Evolutionary conservation across 805 yeast genomes (phyloP), one percentile per base, ranked within the genome.

Genomic region (Saccharomyces eubayanus): DNA sequence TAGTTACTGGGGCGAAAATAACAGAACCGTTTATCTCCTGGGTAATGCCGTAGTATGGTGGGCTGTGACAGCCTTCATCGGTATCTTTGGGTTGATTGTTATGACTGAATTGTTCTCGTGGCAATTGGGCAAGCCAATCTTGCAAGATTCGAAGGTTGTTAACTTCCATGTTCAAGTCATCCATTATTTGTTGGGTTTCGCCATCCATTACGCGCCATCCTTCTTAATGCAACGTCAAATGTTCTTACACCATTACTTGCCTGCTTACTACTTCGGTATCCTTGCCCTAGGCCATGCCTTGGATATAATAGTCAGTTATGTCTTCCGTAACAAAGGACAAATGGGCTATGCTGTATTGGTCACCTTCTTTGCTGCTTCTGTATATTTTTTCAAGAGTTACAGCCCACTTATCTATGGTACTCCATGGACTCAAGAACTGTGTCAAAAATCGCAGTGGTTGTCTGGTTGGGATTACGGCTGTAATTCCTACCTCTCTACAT

Each of bases 201-300:
- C 68, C 9, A 57, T 85, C 41, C 96, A 89, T 69, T 85, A 80
- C 66, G 66, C 77, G 52, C 95, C 96, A 60, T 87, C 88, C 51
- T 84, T 80, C 72, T 74, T 91, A 55, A 91, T 91, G 98, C 90
- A 84, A 27, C 83, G 98, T 73, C 97, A 91, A 73, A 72, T 91
- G 72, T 91, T 92, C 75, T 75, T 91, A 67, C 98, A 91, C 71
- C 98, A 91, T 71, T 92, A 92, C 70, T 73, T 94, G 60, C 97
- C 97, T 53, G 89, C 98, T 1, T 79, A 89, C 51, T 94, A 89
- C 74, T 94, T 94, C 71, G 94, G 89, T 48, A 76, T 88, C 52
- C 75, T 89, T 58, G 88, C 85, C 2, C 73, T 89, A 51, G 87
- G 87, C n/a, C 91, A 86, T 57, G 73, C 78, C 52, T 71, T 83